phyloP scores from a whole-genome alignment of 192 early-diverging fungal species.

The Backusella mclennaniae region DNA sequence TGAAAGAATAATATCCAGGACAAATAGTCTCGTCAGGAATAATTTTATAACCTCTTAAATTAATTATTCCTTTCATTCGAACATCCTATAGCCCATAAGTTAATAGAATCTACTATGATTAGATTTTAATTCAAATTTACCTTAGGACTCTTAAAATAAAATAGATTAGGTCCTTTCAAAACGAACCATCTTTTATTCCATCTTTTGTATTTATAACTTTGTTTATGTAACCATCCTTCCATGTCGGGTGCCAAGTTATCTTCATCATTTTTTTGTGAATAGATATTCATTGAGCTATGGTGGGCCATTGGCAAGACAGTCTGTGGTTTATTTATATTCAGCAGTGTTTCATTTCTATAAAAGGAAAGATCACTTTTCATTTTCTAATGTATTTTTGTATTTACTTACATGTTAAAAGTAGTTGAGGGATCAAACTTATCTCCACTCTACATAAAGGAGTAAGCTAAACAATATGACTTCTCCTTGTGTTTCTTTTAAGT shows the following conservation, averaged over 20 bases:
- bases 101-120: not conserved
- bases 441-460: not conserved
- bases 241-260: conserved; percentile 39
- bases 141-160: conserved; percentile 52
- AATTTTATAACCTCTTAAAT: conserved; percentile 58
- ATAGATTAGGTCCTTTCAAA: conserved; percentile 50
- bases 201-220: conserved; percentile 47
- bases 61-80: conserved; percentile 56
- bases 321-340: conserved; percentile 4
- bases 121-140: not conserved
- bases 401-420: not conserved
- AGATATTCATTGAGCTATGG: not conserved
- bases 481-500: not conserved
- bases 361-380: not conserved
- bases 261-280: not conserved
- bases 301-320: conserved; percentile 3
- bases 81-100: conserved; percentile 22
- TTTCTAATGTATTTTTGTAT: not conserved
- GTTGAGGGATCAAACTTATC: not conserved
- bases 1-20: conserved; percentile 62
- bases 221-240: conserved; percentile 54
- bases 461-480: not conserved
- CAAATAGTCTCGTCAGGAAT: conserved; percentile 55
- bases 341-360: not conserved
- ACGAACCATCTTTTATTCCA: conserved; percentile 60